Base-by-base conservation (phyloP, 2,329 filamentous ascomycete genomes). In the Exserohilum turcica region DNA sequence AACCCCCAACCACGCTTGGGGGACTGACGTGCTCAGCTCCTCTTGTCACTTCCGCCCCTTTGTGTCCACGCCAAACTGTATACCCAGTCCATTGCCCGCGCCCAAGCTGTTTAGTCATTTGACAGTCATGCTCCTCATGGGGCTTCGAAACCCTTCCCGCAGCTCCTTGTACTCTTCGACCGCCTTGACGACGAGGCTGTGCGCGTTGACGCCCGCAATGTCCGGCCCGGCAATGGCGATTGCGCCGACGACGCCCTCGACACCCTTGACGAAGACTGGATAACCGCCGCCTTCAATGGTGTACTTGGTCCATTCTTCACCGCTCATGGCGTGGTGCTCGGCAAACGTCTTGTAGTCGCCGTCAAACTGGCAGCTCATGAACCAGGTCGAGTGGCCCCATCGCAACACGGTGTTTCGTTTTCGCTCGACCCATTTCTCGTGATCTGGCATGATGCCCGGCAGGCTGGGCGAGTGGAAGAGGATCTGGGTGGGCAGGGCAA, bases 271-370 rank as follows among this genome's bases (percentile, higher is more conserved):
- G 6, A 85, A 80, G 28, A 93, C 82, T 0, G 90, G 90, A 58
- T 90, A 85, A 0, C 81, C 90, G 18, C 90, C 90, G 0, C 90
- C 90, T 72, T 92, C 89, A 57, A 92, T 89, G 1, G 89, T 89
- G 77, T 89, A 93, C 28, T 83, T 78, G 48, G 80, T 79, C 43
- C 80, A 64, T 42, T 82, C 68, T 5, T 82, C 80, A n/a, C 59
- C 62, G 10, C 65, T 64, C 66, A 92, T 76, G 29, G 81, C 85
- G 67, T 84, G 89, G 70, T 88, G 88, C 28, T 80, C 79, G 35
- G 81, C 80, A 72, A 93, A 92, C 2, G 76, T 78, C 19, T 69
- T 77, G 75, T 91, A 87, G 57, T 91, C 82, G 5, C 84, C 84
- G 9, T 84, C 84, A 59, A 86, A 86, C 77, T 90, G 90, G 72